A percentile compares a stretch with the other conserved stretches of the same genome.
Conservation (phyloP, 176 grass and related monocot genomes). For the Chrysopogon serrulatus region DNA sequence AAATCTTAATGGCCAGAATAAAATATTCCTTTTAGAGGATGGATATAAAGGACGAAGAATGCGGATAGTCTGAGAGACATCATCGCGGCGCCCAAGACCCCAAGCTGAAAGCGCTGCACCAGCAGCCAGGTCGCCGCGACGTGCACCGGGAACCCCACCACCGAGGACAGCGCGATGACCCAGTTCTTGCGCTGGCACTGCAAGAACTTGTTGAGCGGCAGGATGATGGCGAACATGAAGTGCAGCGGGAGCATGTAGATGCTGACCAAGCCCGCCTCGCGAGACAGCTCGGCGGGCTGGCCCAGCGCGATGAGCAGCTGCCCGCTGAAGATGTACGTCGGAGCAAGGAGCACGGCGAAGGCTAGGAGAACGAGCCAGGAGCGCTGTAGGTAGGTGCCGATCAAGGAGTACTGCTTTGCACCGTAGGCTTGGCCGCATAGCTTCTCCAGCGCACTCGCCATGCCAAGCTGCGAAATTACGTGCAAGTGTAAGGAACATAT, state of each 20-base stretch:
- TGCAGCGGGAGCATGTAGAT: conserved; percentile 33
- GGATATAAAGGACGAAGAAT: too few relatives aligned
- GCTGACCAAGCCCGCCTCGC: not conserved
- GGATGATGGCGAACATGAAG: conserved; percentile 25
- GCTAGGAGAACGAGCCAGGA: conserved; percentile 46
- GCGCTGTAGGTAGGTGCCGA: conserved; percentile 47
- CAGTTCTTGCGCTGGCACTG: conserved; percentile 42
- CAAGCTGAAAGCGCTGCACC: too few relatives aligned
- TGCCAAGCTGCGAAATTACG: conserved; percentile 35
- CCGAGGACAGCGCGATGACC: not conserved
- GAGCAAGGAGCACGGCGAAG: conserved; percentile 18
- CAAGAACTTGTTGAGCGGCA: conserved; percentile 39
- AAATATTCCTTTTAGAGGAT: too few relatives aligned
- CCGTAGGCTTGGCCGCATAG: conserved; percentile 44
- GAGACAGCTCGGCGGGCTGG: conserved; percentile 24
- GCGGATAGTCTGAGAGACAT: too few relatives aligned
- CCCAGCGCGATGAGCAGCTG: conserved; percentile 21
- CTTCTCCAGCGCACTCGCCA: conserved; percentile 52
- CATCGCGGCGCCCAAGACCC: too few relatives aligned
- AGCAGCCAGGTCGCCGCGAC: too few relatives aligned
- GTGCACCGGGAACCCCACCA: not conserved
- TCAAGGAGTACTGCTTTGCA: conserved; percentile 37
- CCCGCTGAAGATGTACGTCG: conserved; percentile 19
- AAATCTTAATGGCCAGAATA: too few relatives aligned
- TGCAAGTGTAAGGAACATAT: too few relatives aligned